These are phyloP conservation scores for Thalassiosira exigua DNA, from an alignment of 352 stramenopile genomes.

Conservation along the genomic window DNA sequence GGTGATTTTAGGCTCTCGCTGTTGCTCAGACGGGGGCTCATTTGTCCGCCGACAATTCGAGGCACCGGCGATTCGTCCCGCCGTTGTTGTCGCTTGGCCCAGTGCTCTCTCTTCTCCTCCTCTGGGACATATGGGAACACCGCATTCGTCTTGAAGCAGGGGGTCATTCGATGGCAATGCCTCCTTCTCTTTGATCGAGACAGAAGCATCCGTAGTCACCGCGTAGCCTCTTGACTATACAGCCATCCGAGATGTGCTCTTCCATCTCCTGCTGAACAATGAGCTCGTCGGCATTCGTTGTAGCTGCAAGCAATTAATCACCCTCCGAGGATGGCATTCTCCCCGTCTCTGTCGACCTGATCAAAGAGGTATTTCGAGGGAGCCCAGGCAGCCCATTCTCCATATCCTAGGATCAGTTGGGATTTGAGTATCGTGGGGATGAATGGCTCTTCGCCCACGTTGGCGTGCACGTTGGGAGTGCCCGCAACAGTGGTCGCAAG, in stretches of 20 bases:
- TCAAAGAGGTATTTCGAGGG: neutral
- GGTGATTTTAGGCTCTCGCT: too few relatives aligned
- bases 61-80: too few relatives aligned
- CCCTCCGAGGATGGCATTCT: neutral
- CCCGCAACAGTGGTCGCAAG: neutral
- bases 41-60: too few relatives aligned
- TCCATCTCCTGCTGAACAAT: neutral
- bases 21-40: too few relatives aligned
- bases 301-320: constrained; percentile 8
- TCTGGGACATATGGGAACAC: too few relatives aligned
- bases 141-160: too few relatives aligned
- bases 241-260: neutral
- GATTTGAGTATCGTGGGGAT: neutral
- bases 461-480: neutral
- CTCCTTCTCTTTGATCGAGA: too few relatives aligned
- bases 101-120: too few relatives aligned
- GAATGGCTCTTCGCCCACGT: neutral
- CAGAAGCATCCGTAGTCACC: too few relatives aligned
- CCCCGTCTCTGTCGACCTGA: neutral
- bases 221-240: neutral
- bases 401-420: neutral
- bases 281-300: neutral
- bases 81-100: too few relatives aligned
- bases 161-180: too few relatives aligned
- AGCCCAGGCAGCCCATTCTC: neutral